Base-by-base conservation (phyloP, 192 early-diverging fungal genomes). In the Nowakowskiella sp. region DNA sequence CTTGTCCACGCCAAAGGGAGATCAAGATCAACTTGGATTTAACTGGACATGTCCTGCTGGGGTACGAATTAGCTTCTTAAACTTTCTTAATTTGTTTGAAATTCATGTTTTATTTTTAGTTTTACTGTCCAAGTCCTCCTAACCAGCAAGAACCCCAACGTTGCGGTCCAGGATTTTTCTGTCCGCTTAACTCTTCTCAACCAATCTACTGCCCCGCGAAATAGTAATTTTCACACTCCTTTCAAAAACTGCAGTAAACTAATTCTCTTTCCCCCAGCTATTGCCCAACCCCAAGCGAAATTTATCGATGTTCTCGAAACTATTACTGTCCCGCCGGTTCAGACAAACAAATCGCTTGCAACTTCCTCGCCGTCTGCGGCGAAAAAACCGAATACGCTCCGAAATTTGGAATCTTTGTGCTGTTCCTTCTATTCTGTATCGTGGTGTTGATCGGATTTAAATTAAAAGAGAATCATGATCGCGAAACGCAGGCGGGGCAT, bases 301-400 rank as follows among this genome's bases (percentile, higher is more conserved):
- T 39, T 13, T 19, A 13, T 3, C 44, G 10, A 29, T 67, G 65
- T 46, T 64, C 65, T 1, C 8, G 29, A 31, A 58, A 58, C 4
- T 53, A 68, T 31, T 68, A 57, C 36, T 68, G 66, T 43, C 58
- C 66, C 16, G 48, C 50, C 3, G 66, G 66, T 44, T 52, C 61
- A 7, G 44, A 55, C 8, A 44, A 42, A 6, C 66, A 61, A 30
- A 50, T 55, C n/a, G n/a, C 25, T 16, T 68, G 66, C 67, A 49
- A 48, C 48, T 56, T 27, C 23, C 57, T 8, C 45, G 49, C 31
- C 53, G 51, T 31, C 58, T 59, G 23, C 28, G 43, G 25, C 48
- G 57, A 4, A 49, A 51, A 13, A 16, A 31, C 47, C 23, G 43
- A 7, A 49, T 60, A 57, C 29, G 26, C 0, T 42, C 44, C 5